Evolutionary conservation across 2,329 filamentous ascomycete species (phyloP).

Genomic region (Penicillium vulpinum): DNA sequence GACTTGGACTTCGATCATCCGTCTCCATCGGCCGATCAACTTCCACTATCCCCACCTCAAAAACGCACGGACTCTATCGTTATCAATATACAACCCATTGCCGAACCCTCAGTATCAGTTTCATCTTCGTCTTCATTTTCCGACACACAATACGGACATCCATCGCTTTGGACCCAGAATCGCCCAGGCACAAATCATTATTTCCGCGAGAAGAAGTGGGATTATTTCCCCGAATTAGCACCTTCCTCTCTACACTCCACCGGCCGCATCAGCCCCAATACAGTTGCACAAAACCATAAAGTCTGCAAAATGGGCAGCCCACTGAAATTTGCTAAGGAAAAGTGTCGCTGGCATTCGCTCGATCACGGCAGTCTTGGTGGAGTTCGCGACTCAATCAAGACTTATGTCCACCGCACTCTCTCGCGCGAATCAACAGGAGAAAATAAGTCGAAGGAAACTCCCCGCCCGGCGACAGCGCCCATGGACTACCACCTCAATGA

Average conservation of each 20-base stretch:
- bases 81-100: constrained; percentile 10
- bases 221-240: constrained; percentile 43
- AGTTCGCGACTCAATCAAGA: constrained; percentile 38
- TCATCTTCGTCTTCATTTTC: background rate
- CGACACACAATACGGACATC: constrained; percentile 29
- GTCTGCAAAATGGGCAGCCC: constrained; percentile 26
- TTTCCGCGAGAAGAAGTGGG: constrained; percentile 45
- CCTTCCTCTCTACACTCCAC: constrained; percentile 26
- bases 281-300: constrained; percentile 10
- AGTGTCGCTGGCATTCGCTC: constrained; percentile 24
- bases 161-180: constrained; percentile 22
- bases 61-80: constrained; percentile 17
- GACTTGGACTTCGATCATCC: constrained; percentile 33
- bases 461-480: constrained; percentile 18
- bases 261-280: constrained; percentile 14
- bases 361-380: constrained; percentile 26
- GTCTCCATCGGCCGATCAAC: constrained; percentile 15
- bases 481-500: background rate
- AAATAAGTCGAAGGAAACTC: constrained; percentile 13
- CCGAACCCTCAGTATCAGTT: background rate
- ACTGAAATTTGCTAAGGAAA: constrained; percentile 24
- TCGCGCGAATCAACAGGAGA: constrained; percentile 28
- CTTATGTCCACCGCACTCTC: constrained; percentile 35
- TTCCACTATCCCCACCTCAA: constrained; percentile 11
- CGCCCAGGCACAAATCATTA: constrained; percentile 35